These are phyloP conservation scores for Musa itinerans DNA, from an alignment of 176 grass and related monocot species.

Conservation along the genomic window DNA sequence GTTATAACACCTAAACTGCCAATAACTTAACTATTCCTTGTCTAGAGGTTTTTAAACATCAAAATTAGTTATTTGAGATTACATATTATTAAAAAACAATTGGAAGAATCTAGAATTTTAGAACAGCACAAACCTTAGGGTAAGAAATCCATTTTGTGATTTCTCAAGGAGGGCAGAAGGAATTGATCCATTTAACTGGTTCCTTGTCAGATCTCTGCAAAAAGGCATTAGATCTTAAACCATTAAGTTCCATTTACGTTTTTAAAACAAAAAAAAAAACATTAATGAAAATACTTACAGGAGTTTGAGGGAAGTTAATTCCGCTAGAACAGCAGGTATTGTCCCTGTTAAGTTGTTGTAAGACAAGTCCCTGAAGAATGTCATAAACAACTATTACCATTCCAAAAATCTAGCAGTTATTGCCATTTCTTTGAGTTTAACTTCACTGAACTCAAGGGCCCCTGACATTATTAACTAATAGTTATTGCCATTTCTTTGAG, in stretches of 20 bases:
- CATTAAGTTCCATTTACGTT: not conserved
- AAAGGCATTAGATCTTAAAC: not conserved
- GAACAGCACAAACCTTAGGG: slow-evolving; percentile 36
- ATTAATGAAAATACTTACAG: slow-evolving; percentile 28
- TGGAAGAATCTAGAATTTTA: not conserved
- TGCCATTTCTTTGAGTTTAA: too few species aligned
- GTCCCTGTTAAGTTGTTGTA: slow-evolving; percentile 42
- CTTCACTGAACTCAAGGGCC: too few species aligned
- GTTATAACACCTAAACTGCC: too few species aligned
- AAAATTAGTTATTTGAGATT: not conserved
- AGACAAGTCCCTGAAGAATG: slow-evolving; percentile 41
- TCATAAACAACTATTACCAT: not conserved
- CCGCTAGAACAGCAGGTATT: slow-evolving; percentile 41
- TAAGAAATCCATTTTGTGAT: slow-evolving; percentile 36
- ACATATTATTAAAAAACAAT: not conserved
- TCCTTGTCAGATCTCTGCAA: slow-evolving; percentile 38
- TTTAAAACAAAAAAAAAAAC: slow-evolving; percentile 5
- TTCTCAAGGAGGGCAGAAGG: slow-evolving; percentile 34
- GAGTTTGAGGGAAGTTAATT: slow-evolving; percentile 28
- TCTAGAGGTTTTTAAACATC: not conserved
- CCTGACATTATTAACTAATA: too few species aligned
- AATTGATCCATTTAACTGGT: slow-evolving; percentile 39
- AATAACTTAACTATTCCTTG: not conserved
- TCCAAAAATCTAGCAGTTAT: too few species aligned
- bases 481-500: too few species aligned